phyloP scores from a whole-genome alignment of 2,329 filamentous ascomycete species.

The Clonostachys byssicola region DNA sequence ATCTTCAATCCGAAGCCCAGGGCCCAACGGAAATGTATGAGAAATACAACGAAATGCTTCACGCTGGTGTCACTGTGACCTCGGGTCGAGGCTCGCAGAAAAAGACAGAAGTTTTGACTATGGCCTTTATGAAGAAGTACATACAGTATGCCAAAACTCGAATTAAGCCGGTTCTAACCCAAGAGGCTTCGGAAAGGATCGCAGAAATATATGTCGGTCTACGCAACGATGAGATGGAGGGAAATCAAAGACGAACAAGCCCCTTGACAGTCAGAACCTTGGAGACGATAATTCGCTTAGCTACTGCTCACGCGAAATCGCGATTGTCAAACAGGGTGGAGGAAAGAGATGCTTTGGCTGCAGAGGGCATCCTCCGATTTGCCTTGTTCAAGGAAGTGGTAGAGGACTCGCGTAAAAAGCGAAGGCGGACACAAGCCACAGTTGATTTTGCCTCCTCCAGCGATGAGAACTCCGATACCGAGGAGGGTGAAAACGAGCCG shows the following conservation, averaged over 20 bases:
- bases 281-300: conserved; percentile 95
- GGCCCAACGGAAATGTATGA: conserved; percentile 86
- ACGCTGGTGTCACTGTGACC: conserved; percentile 80
- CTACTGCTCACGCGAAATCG: conserved; percentile 92
- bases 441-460: conserved; percentile 53
- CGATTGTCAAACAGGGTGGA: conserved; percentile 85
- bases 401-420: conserved; percentile 73
- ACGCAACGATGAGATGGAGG: conserved; percentile 92
- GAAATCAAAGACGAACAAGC: conserved; percentile 88
- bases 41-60: conserved; percentile 94
- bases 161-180: conserved; percentile 84
- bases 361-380: conserved; percentile 87
- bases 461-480: conserved; percentile 53
- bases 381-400: conserved; percentile 97
- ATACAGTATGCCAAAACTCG: conserved; percentile 96
- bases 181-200: conserved; percentile 89
- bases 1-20: conserved; percentile 69
- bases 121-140: conserved; percentile 99
- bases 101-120: conserved; percentile 84
- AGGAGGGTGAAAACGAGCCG: conserved; percentile 58
- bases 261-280: conserved; percentile 96
- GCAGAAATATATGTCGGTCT: conserved; percentile 86
- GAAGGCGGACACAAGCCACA: conserved; percentile 63
- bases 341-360: conserved; percentile 80
- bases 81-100: conserved; percentile 70